Evolutionary conservation across 805 yeast genomes (phyloP).

Genomic region (Starmera amethionina): DNA sequence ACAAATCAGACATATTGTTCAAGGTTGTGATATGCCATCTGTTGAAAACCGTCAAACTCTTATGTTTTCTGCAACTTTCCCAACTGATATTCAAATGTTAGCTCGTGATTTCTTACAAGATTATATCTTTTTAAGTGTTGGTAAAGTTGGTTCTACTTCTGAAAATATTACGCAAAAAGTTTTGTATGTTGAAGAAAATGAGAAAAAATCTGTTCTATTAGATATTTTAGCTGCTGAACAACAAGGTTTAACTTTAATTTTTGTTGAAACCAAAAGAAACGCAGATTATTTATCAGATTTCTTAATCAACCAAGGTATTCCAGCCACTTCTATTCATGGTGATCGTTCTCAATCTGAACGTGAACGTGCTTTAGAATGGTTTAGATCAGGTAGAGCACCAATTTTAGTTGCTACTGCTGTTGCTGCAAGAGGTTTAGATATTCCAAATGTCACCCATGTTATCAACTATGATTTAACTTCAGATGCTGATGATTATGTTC

Average conservation of each 20-base stretch:
- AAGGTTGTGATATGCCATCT: constrained; percentile 96
- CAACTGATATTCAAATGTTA: constrained; percentile 91
- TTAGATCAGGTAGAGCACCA: constrained; percentile 87
- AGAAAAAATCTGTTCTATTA: constrained; percentile 82
- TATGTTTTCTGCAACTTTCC: constrained; percentile 99
- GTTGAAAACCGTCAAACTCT: constrained; percentile 89
- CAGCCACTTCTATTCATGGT: constrained; percentile 98
- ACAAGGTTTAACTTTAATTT: constrained; percentile 81
- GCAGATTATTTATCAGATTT: constrained; percentile 94
- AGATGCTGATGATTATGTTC: constrained; percentile 97
- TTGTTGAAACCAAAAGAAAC: constrained; percentile 98
- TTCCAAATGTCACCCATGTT: constrained; percentile 97
- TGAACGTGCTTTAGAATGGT: constrained; percentile 92
- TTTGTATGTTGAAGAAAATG: constrained; percentile 84
- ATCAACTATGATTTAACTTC: constrained; percentile 94
- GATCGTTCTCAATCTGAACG: constrained; percentile 97
- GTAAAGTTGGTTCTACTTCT: constrained; percentile 98
- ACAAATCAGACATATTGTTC: constrained; percentile 96
- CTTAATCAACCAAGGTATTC: constrained; percentile 79
- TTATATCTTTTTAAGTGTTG: constrained; percentile 92
- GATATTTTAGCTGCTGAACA: constrained; percentile 79
- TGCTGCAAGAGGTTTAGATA: constrained; percentile 99
- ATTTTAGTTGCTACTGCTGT: constrained; percentile 98
- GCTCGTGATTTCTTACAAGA: constrained; percentile 96
- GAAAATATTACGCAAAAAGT: constrained; percentile 96